Percentiles rank a stretch among this genome's conserved stretches.
Conservation (phyloP, 1,139 yeast genomes). For the Sugiyamaella novakii region DNA sequence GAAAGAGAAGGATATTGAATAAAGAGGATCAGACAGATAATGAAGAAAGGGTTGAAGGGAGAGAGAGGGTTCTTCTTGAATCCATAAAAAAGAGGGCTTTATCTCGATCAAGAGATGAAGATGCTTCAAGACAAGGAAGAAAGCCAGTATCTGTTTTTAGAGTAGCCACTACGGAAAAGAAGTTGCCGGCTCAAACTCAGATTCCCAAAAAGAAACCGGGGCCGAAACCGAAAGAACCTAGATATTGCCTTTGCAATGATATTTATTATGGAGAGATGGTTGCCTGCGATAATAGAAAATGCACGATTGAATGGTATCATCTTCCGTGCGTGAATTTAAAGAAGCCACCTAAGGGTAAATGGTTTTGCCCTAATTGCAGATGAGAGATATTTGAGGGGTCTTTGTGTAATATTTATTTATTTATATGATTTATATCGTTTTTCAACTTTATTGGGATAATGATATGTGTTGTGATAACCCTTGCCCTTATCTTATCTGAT, state of each 20-base stretch:
- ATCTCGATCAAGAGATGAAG: too few species aligned
- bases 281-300: slow-evolving; percentile 80
- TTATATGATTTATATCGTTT: slow-evolving; percentile 1
- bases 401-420: background rate
- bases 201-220: background rate
- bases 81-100: too few species aligned
- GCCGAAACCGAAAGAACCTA: slow-evolving; percentile 23
- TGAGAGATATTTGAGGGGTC: background rate
- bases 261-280: slow-evolving; percentile 87
- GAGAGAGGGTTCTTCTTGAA: background rate
- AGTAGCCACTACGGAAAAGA: too few species aligned
- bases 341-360: slow-evolving; percentile 40
- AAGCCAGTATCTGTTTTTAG: too few species aligned
- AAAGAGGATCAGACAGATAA: background rate
- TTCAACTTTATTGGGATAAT: background rate
- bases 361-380: slow-evolving; percentile 42
- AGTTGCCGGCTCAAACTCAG: too few species aligned
- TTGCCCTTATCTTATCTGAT: background rate
- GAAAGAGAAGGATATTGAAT: background rate
- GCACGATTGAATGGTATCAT: slow-evolving; percentile 83
- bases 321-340: slow-evolving; percentile 70
- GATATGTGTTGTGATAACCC: background rate
- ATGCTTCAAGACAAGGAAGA: background rate
- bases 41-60: background rate
- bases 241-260: slow-evolving; percentile 76